Evolutionary conservation across 352 stramenopile species (phyloP).

Genomic region (Lagenidium giganteum): DNA sequence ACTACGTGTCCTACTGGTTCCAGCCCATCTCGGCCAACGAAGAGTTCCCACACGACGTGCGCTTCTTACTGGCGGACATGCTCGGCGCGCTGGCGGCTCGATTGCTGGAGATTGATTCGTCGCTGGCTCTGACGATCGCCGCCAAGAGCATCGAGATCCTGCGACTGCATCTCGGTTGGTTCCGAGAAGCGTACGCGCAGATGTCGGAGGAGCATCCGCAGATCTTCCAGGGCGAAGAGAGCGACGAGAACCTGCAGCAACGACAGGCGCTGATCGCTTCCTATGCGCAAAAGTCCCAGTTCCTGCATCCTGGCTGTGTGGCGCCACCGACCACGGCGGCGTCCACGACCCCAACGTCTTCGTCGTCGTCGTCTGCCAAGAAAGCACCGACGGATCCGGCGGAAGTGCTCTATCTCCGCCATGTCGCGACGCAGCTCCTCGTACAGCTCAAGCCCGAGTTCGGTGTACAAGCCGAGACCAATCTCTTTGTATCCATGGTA

Average conservation of each 20-base stretch:
- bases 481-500: conserved; percentile 63
- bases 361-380: conserved; percentile 2
- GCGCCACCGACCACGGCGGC: conserved; percentile 3
- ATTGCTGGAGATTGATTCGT: conserved; percentile 64
- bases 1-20: conserved; percentile 73
- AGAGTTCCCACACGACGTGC: conserved; percentile 61
- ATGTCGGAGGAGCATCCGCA: conserved; percentile 51
- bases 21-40: conserved; percentile 55
- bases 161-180: conserved; percentile 72
- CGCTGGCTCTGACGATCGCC: conserved; percentile 53
- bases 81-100: conserved; percentile 47
- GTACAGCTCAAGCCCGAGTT: conserved; percentile 65
- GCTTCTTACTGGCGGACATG: conserved; percentile 59
- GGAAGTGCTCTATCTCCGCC: conserved; percentile 57
- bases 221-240: conserved; percentile 49
- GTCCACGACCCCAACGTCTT: neutral
- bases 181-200: conserved; percentile 68
- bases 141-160: conserved; percentile 61
- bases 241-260: conserved; percentile 39
- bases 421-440: conserved; percentile 60
- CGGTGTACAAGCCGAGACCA: conserved; percentile 35
- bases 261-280: conserved; percentile 50
- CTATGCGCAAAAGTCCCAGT: conserved; percentile 53
- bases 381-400: conserved; percentile 26
- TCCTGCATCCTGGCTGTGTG: conserved; percentile 66